Evolutionary conservation across 2,329 filamentous ascomycete genomes (phyloP).

Genomic region (Aureobasidium sp.): DNA sequence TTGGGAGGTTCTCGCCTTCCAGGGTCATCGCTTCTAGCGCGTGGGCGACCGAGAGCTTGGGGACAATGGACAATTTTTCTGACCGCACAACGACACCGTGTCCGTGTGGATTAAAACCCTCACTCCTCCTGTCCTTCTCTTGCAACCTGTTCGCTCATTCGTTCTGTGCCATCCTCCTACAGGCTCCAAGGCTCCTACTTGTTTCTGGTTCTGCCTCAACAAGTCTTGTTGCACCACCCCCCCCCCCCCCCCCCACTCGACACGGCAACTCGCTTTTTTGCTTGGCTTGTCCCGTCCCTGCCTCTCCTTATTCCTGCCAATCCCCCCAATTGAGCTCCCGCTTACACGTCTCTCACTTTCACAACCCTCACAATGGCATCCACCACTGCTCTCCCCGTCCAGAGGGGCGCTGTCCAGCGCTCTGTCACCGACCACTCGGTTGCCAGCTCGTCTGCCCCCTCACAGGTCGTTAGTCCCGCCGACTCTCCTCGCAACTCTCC

Average conservation of each 20-base stretch:
- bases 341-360: neutral
- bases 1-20: conserved; percentile 8
- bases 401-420: conserved; percentile 33
- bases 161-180: neutral
- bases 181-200: neutral
- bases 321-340: conserved; percentile 2
- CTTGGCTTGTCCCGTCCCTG: conserved; percentile 1
- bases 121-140: neutral
- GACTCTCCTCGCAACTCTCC: conserved; percentile 55
- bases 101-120: conserved; percentile 3
- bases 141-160: conserved; percentile 5
- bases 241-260: neutral
- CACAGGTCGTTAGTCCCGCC: conserved; percentile 45
- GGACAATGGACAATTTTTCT: conserved; percentile 6
- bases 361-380: conserved; percentile 14
- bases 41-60: neutral
- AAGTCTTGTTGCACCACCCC: conserved; percentile 1
- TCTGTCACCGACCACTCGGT: conserved; percentile 43
- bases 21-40: conserved; percentile 11
- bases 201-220: neutral
- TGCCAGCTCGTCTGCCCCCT: conserved; percentile 45
- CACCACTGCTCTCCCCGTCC: conserved; percentile 46
- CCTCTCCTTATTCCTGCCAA: conserved; percentile 1
- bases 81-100: neutral
- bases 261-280: neutral